Base-by-base conservation (phyloP, 768 basidiomycete species). In the Nidularia sp. region DNA sequence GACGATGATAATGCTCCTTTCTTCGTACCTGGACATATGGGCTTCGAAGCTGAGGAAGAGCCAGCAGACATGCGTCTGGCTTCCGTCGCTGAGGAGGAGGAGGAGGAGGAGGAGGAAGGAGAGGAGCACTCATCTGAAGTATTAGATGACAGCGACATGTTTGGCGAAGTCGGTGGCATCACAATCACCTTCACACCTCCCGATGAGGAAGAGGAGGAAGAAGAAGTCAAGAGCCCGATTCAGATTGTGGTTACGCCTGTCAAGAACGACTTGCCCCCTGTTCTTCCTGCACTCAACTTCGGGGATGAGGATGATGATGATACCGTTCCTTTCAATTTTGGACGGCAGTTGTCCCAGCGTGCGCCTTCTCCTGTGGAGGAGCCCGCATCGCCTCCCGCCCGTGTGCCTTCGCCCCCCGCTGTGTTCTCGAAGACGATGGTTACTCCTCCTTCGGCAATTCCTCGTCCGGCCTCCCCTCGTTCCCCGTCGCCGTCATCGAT, bases 121-220 rank as follows among this genome's bases (percentile, higher is more conserved):
- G 39, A 41, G 15, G 25, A 29, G 25, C 25, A 29, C 25, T 29
- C 4, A 7, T 64, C 66, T 15, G 65, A 64, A 15, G 59, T 60
- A 4, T 71, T 76, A 10, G 71, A 71, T 25, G 77, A 77, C 10
- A 75, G 75, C 18, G 77, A 81, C 42, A 76, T 83, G 57, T 74
- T 82, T 50, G 84, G 83, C 32, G 80, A 85, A 51, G 79, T 80
- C 42, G 81, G 84, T 29, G 89, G 88, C 4, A 87, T 91, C 62
- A 82, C 77, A 55, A 89, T 90, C 58, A 86, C 77, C 2, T 89
- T 90, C 55, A 82, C 80, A 2, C 79, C 84, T 15, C 84, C 88
- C n/a, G 69, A 70, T 8, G 73, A 73, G 25, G 72, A 72, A 36
- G 64, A 70, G 8, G 72, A 72, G 22, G 71, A 72, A 36, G 63